phyloP scores from a whole-genome alignment of 768 basidiomycete genomes.

The Lentinus brumalis region DNA sequence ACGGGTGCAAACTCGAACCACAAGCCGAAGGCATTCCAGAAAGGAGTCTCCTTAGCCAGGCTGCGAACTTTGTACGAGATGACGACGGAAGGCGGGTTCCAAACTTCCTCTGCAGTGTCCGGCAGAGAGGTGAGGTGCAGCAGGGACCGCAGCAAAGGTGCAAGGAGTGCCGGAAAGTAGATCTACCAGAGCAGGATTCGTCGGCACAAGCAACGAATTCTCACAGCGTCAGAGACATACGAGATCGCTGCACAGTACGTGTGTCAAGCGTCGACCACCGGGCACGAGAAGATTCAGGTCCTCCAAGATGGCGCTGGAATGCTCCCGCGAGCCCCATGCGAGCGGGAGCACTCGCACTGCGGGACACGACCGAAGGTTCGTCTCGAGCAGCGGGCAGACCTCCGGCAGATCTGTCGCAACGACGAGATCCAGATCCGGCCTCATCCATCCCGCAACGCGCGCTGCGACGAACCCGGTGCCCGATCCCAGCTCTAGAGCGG shows the following conservation, averaged over 20 bases:
- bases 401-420: constrained; percentile 78
- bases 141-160: constrained; percentile 73
- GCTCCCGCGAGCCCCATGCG: constrained; percentile 63
- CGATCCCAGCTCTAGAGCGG: constrained; percentile 77
- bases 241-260: constrained; percentile 83
- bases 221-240: constrained; percentile 43
- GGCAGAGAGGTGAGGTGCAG: constrained; percentile 67
- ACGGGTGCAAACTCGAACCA: constrained; percentile 73
- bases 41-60: constrained; percentile 67
- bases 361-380: constrained; percentile 35
- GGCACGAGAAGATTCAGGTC: constrained; percentile 35
- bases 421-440: constrained; percentile 30
- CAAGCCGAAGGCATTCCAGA: constrained; percentile 80
- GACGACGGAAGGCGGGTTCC: constrained; percentile 42
- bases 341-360: constrained; percentile 55
- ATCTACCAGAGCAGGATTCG: constrained; percentile 46
- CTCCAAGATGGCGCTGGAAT: constrained; percentile 42
- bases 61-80: constrained; percentile 82
- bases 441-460: constrained; percentile 48
- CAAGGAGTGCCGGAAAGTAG: constrained; percentile 83
- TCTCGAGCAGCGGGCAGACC: constrained; percentile 55
- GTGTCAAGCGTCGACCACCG: constrained; percentile 42
- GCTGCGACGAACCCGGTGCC: constrained; percentile 68
- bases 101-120: constrained; percentile 26
- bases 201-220: neutral